Percentiles rank a stretch among this genome's conserved stretches.
Conservation (phyloP, 2,329 filamentous ascomycete species). For the Paecilomyces sp. region DNA sequence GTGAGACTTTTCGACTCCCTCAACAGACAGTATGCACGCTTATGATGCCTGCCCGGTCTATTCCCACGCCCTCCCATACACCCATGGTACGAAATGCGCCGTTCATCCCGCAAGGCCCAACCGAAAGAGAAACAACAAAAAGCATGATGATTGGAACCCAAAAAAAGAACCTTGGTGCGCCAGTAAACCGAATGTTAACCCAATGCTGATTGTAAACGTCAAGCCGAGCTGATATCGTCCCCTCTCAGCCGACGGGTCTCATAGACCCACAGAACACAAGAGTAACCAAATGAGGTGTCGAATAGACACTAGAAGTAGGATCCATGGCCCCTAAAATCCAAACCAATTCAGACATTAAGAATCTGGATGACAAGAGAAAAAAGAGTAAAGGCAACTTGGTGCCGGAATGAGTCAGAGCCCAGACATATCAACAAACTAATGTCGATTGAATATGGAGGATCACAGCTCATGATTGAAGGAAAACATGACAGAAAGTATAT, state of each 20-base stretch:
- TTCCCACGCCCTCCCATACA: not conserved
- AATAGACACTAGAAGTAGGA: not conserved
- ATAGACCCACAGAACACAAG: not conserved
- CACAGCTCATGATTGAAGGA: not conserved
- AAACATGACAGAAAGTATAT: not conserved
- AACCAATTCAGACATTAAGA: not conserved
- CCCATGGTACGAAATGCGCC: not conserved
- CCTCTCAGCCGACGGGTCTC: not conserved
- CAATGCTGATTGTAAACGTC: not conserved
- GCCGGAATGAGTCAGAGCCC: not conserved
- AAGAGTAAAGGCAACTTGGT: not conserved
- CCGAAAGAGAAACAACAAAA: not conserved
- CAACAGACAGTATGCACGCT: not conserved
- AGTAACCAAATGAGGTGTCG: not conserved
- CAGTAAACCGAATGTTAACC: not conserved
- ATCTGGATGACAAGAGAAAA: not conserved
- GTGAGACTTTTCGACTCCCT: not conserved
- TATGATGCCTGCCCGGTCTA: not conserved
- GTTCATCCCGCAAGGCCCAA: not conserved
- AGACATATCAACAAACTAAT: not conserved
- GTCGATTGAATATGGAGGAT: not conserved
- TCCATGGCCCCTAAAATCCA: constrained; percentile 1
- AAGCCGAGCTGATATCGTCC: not conserved
- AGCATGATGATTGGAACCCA: not conserved
- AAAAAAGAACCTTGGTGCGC: not conserved